phyloP scores from a whole-genome alignment of 768 basidiomycete species.

The Tulasnella calospora region DNA sequence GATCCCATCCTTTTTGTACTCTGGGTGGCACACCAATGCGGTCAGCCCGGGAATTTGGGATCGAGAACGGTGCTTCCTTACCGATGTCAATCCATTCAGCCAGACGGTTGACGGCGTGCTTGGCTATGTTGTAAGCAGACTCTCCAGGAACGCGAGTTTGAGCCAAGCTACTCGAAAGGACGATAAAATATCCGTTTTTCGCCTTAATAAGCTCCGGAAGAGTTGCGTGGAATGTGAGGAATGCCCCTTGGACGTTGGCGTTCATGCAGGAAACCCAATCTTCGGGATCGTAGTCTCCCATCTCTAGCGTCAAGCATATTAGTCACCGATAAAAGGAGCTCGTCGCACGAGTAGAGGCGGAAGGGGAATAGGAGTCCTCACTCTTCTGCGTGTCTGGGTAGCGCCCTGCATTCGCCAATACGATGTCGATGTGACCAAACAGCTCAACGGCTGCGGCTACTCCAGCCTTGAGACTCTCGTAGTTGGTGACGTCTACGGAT shows the following conservation, averaged over 20 bases:
- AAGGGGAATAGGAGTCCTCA: background rate
- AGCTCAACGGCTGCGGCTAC: constrained; percentile 30
- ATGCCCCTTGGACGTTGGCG: constrained; percentile 32
- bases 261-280: constrained; percentile 33
- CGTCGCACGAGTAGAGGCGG: no score
- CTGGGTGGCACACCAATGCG: background rate
- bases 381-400: background rate
- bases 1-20: background rate
- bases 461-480: constrained; percentile 31
- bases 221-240: constrained; percentile 21
- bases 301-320: background rate
- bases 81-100: constrained; percentile 23
- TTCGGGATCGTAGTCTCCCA: constrained; percentile 29
- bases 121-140: constrained; percentile 22
- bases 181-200: constrained; percentile 27
- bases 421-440: constrained; percentile 36
- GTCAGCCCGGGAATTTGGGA: background rate
- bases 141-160: constrained; percentile 17
- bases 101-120: constrained; percentile 23
- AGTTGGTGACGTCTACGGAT: constrained; percentile 32
- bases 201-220: background rate
- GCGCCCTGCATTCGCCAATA: constrained; percentile 34
- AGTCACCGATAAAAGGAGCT: background rate
- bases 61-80: background rate
- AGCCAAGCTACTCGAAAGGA: constrained; percentile 9